Evolutionary conservation across 306 rosid genomes (phyloP).

Genomic region (Abrus pulchellus): DNA sequence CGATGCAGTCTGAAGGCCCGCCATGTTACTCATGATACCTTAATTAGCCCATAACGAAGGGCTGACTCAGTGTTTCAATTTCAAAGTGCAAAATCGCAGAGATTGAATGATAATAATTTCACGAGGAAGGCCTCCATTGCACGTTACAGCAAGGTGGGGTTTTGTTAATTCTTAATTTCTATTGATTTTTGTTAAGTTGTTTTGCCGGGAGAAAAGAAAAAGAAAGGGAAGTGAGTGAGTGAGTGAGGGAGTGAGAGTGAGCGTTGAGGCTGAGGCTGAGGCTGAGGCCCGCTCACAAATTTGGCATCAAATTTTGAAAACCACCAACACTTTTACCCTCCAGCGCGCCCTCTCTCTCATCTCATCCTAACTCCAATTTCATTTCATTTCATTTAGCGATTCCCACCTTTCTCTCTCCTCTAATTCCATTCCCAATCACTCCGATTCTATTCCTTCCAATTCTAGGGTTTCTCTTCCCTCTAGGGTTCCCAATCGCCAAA

Average conservation of each 20-base stretch:
- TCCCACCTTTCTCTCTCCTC: slow-evolving; percentile 24
- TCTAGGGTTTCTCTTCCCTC: background rate
- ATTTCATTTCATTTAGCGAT: slow-evolving; percentile 39
- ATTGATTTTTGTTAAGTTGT: slow-evolving; percentile 9
- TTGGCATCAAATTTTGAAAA: slow-evolving; percentile 69
- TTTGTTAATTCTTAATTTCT: background rate
- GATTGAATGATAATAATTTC: too few relatives aligned
- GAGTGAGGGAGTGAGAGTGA: background rate
- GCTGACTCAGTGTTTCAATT: too few relatives aligned
- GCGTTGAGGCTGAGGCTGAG: too few relatives aligned
- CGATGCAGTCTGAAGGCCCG: too few relatives aligned
- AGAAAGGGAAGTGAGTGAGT: background rate
- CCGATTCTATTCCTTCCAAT: slow-evolving; percentile 21
- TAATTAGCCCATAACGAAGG: too few relatives aligned
- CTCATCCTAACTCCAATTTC: slow-evolving; percentile 30
- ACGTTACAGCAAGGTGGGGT: background rate
- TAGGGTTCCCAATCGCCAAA: too few relatives aligned
- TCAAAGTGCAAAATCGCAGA: too few relatives aligned
- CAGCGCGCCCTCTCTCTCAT: slow-evolving; percentile 53
- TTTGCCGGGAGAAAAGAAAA: slow-evolving; percentile 50
- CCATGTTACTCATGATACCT: too few relatives aligned
- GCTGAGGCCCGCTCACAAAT: slow-evolving; percentile 59
- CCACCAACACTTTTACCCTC: slow-evolving; percentile 5
- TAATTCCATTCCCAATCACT: background rate
- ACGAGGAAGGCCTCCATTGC: too few relatives aligned